These are phyloP conservation scores for Boletellus emodensis DNA, from an alignment of 768 basidiomycete species.

Conservation along the genomic window DNA sequence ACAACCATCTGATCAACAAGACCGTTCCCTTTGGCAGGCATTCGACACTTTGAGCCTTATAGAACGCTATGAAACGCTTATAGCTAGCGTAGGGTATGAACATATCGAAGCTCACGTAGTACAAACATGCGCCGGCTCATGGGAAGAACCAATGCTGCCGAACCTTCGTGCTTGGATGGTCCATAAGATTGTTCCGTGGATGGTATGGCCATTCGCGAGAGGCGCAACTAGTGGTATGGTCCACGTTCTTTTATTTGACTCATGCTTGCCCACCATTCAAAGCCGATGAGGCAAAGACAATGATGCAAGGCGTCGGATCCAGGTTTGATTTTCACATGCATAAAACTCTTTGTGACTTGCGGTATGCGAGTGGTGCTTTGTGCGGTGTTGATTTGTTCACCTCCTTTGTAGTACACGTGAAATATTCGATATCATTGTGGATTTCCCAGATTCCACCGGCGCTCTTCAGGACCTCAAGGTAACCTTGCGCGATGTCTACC, in stretches of 20 bases:
- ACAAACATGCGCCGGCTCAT: slow-evolving; percentile 61
- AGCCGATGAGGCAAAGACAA: slow-evolving; percentile 68
- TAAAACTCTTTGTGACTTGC: slow-evolving; percentile 82
- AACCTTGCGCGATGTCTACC: background rate
- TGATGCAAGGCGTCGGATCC: slow-evolving; percentile 75
- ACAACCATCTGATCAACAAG: slow-evolving; percentile 27
- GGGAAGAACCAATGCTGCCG: slow-evolving; percentile 62
- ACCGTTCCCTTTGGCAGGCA: slow-evolving; percentile 47
- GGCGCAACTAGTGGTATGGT: slow-evolving; percentile 53
- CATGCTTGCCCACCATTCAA: slow-evolving; percentile 5
- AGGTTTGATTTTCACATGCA: slow-evolving; percentile 92
- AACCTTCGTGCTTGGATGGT: slow-evolving; percentile 73
- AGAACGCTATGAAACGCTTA: slow-evolving; percentile 78
- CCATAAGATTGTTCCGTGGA: slow-evolving; percentile 78
- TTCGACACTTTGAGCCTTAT: slow-evolving; percentile 72
- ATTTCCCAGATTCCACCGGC: slow-evolving; percentile 82
- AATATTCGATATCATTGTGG: slow-evolving; percentile 95
- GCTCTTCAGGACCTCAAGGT: slow-evolving; percentile 87
- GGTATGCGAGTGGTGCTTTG: slow-evolving; percentile 45
- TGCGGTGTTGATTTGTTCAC: background rate
- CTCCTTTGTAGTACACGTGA: slow-evolving; percentile 56
- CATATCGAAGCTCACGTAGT: slow-evolving; percentile 75
- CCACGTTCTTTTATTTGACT: slow-evolving; percentile 1
- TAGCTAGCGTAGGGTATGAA: slow-evolving; percentile 82
- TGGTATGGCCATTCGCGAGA: slow-evolving; percentile 74